These are phyloP conservation scores for Pyrus communis DNA, from an alignment of 306 rosid species.

Conservation along the genomic window DNA sequence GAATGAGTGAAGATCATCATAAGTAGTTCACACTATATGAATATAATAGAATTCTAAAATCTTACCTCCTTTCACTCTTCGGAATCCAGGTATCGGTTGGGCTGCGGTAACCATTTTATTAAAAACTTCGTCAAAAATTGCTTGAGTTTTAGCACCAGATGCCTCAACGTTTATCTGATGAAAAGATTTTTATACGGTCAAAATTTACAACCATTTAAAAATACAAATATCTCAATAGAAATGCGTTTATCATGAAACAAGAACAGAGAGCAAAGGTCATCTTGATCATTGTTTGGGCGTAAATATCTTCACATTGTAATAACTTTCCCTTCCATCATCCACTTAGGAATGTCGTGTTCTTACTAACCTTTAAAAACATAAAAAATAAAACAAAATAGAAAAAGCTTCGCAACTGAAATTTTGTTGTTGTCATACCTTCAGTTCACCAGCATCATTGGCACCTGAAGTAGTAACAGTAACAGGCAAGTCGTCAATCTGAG, in stretches of 20 bases:
- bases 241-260: background rate
- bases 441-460: conserved; percentile 31
- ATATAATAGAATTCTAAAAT: background rate
- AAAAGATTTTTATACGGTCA: background rate
- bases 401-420: background rate
- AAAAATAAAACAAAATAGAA: background rate
- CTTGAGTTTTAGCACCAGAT: conserved; percentile 54
- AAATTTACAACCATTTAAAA: background rate
- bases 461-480: conserved; percentile 29
- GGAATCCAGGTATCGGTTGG: conserved; percentile 89
- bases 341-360: background rate
- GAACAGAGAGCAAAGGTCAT: background rate
- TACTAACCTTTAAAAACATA: background rate
- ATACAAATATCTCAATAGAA: background rate
- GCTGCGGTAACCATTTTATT: conserved; percentile 74
- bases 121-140: conserved; percentile 57
- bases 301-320: background rate
- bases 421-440: conserved; percentile 43
- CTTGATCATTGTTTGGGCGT: background rate
- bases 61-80: conserved; percentile 93
- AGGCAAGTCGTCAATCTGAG: conserved; percentile 48
- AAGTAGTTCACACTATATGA: background rate
- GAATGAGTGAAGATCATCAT: background rate
- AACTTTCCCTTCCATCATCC: background rate
- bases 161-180: conserved; percentile 62